A percentile compares a stretch with the other conserved stretches of the same genome.
phyloP scores from a whole-genome alignment of 2,329 filamentous ascomycete genomes.

The Myriosclerotinia curreyana region DNA sequence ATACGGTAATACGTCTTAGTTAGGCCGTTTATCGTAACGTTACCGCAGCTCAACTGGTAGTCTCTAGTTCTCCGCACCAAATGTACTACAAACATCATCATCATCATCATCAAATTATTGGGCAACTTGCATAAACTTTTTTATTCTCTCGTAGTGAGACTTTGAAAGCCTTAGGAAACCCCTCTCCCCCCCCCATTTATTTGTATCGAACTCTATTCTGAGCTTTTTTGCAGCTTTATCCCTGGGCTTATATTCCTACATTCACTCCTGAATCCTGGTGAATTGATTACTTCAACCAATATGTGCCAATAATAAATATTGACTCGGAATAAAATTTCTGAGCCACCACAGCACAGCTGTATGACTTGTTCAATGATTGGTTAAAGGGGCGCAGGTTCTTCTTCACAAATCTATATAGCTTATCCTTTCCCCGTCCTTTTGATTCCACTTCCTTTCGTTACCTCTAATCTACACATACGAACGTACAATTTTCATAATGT shows the following conservation, averaged over 20 bases:
- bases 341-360: slow-evolving; percentile 2
- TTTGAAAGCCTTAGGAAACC: too few relatives aligned
- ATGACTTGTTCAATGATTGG: not conserved
- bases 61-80: slow-evolving; percentile 5
- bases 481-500: slow-evolving; percentile 26
- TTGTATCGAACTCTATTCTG: slow-evolving; percentile 18
- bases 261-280: slow-evolving; percentile 15
- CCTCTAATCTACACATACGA: not conserved
- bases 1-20: too few relatives aligned
- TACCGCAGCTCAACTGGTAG: slow-evolving; percentile 2
- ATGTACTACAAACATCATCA: slow-evolving; percentile 8
- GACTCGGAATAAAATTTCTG: not conserved
- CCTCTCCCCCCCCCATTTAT: too few relatives aligned
- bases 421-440: slow-evolving; percentile 19
- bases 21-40: slow-evolving; percentile 19
- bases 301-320: not conserved
- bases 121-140: slow-evolving; percentile 27
- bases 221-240: slow-evolving; percentile 6
- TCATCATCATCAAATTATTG: not conserved
- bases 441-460: not conserved
- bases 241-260: slow-evolving; percentile 16
- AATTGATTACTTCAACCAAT: not conserved
- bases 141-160: too few relatives aligned
- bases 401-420: slow-evolving; percentile 39
- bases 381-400: not conserved